Evolutionary conservation across 2,329 filamentous ascomycete genomes (phyloP).

Genomic region (Grosmannia huntii): DNA sequence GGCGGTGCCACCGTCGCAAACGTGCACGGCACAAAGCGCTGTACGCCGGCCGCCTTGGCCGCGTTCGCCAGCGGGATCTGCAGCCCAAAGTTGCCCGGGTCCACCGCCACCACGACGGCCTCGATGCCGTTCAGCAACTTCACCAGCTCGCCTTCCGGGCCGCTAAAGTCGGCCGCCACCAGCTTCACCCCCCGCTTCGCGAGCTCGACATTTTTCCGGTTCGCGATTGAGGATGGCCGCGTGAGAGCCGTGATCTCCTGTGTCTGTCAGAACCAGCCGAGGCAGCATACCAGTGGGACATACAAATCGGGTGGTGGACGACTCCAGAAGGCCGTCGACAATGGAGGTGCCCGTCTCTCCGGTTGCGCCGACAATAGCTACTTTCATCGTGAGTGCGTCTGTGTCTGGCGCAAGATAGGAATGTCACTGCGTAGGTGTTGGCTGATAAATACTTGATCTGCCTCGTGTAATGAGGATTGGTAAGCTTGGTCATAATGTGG

Average conservation of each 20-base stretch:
- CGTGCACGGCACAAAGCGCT: constrained; percentile 16
- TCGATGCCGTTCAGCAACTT: not conserved
- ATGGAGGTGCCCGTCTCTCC: constrained; percentile 28
- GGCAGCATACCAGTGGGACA: not conserved
- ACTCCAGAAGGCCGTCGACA: constrained; percentile 16
- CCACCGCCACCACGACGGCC: not conserved
- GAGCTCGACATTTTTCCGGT: constrained; percentile 15
- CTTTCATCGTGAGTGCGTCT: constrained; percentile 13
- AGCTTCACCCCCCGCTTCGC: constrained; percentile 1
- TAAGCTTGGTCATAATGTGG: too few species aligned
- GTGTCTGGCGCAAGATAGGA: too few species aligned
- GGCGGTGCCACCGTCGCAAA: constrained; percentile 8
- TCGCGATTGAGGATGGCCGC: constrained; percentile 1
- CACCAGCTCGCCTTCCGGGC: not conserved
- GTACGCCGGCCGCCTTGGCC: constrained; percentile 18
- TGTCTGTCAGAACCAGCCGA: not conserved
- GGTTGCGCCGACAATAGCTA: constrained; percentile 26
- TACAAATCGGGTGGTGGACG: constrained; percentile 3
- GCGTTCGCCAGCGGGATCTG: constrained; percentile 17
- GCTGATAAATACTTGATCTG: too few species aligned
- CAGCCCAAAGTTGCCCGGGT: not conserved
- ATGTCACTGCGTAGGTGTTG: too few species aligned
- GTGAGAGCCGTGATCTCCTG: constrained; percentile 5
- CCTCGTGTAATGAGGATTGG: too few species aligned
- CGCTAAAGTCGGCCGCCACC: not conserved